Base-by-base conservation (phyloP, 257 asterid genomes). In the Echites panduratus region DNA sequence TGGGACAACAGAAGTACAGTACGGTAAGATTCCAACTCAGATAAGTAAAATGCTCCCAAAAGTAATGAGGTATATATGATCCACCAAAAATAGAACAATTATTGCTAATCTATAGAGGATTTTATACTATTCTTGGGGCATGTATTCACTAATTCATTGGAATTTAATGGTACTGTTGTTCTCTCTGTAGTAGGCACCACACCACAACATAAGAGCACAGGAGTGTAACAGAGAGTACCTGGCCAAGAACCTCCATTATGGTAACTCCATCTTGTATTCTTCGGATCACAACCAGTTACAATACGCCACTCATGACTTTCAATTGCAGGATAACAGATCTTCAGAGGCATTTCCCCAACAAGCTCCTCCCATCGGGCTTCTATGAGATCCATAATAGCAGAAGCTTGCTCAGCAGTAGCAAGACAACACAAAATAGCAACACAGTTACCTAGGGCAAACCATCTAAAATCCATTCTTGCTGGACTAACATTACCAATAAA, bases 201-300 rank as follows among this genome's bases (percentile, higher is more conserved):
- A 35, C 9, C 1, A 19, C 4, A 43, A 53, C 11, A 44, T 56
- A 32, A 19, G 68, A 41, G n/a, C 48, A 35, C 14, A 73, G 48
- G 71, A 26, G 75, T 40, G 61, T 49, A 70, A 79, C 35, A 38
- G 69, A 49, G 69, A n/a, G 14, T 77, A 89, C 96, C 96, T 85
- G 96, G 96, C 96, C 96, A 89, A 77, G 96, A 87, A 48, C 96
- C 96, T 77, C 96, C 96, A 52, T 89, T 89, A 69, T 89, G 96
- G 85, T 89, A 89, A 77, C 96, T 89, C 96, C 93, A 89, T 75
- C 96, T 81, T 1, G 91, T 89, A 70, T 89, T 89, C 81, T 89
- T 89, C 2, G 96, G 96, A 79, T 89, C 96, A 76, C 91, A 87
- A 12, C 96, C 93, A 9, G 93, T 89, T 17, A 83, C 87, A 20